Conservation (phyloP, 2,329 filamentous ascomycete genomes). For the Diaporthe ampelina region DNA sequence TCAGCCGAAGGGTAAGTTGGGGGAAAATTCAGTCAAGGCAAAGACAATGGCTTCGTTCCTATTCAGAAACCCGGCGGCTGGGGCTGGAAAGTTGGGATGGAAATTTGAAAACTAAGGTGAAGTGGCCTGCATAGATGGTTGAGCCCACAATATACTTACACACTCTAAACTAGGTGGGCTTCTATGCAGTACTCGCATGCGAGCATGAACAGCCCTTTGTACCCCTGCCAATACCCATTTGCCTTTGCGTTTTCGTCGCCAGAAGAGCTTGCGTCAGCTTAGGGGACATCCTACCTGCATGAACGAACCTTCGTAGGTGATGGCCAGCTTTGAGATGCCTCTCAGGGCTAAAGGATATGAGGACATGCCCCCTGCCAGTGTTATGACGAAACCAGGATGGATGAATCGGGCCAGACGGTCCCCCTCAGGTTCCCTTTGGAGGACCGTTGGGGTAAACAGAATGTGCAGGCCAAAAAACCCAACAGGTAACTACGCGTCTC, state of each 20-base stretch:
- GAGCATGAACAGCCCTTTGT: background rate
- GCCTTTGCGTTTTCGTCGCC: background rate
- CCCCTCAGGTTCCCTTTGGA: no score
- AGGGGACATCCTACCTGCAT: background rate
- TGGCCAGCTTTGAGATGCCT: background rate
- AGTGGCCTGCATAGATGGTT: background rate
- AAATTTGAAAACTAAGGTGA: background rate
- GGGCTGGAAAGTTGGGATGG: conserved; percentile 11
- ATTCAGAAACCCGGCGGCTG: conserved; percentile 4
- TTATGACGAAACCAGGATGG: background rate
- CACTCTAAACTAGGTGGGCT: background rate
- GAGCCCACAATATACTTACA: conserved; percentile 1
- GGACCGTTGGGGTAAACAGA: no score
- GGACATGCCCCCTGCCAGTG: background rate
- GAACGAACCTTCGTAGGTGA: background rate
- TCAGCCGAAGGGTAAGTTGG: background rate
- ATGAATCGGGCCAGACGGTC: no score
- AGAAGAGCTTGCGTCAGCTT: background rate
- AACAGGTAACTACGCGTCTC: no score
- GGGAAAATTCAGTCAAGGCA: background rate
- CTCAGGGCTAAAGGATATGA: no score
- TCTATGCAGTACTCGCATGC: background rate
- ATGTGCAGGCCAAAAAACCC: no score
- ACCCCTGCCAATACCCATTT: background rate
- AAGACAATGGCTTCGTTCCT: conserved; percentile 14